These are phyloP conservation scores for Leccinum disarticulatum DNA, from an alignment of 768 basidiomycete species.

Conservation along the genomic window DNA sequence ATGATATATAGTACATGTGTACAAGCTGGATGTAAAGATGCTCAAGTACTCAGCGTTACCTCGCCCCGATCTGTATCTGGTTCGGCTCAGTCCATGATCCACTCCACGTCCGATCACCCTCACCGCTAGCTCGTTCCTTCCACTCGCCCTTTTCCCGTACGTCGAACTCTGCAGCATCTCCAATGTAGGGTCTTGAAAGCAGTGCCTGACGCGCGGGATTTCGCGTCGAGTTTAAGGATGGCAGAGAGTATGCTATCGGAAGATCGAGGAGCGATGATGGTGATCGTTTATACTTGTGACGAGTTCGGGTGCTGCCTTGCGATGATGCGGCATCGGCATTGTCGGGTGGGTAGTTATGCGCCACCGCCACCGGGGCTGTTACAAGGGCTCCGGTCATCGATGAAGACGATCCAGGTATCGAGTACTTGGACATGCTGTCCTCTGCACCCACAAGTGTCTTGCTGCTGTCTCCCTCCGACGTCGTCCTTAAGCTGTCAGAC, in stretches of 20 bases:
- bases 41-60: slow-evolving; percentile 22
- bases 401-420: slow-evolving; percentile 15
- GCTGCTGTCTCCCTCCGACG: slow-evolving; percentile 23
- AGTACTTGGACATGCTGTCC: slow-evolving; percentile 14
- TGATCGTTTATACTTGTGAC: slow-evolving; percentile 30
- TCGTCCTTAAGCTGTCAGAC: slow-evolving; percentile 37
- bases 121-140: slow-evolving; percentile 48
- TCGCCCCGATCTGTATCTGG: slow-evolving; percentile 33
- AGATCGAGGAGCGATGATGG: slow-evolving; percentile 44
- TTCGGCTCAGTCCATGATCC: slow-evolving; percentile 39
- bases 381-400: slow-evolving; percentile 11
- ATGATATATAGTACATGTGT: slow-evolving; percentile 21
- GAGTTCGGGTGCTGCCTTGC: slow-evolving; percentile 22
- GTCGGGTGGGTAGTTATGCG: slow-evolving; percentile 58
- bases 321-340: slow-evolving; percentile 37
- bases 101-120: slow-evolving; percentile 49
- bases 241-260: slow-evolving; percentile 27
- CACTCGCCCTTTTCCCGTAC: slow-evolving; percentile 52
- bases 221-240: slow-evolving; percentile 29
- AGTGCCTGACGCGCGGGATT: slow-evolving; percentile 5
- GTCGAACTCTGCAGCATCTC: slow-evolving; percentile 19
- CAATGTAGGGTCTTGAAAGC: slow-evolving; percentile 2
- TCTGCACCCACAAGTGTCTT: slow-evolving; percentile 22
- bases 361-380: slow-evolving; percentile 2
- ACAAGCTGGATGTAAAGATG: slow-evolving; percentile 2